phyloP scores from a whole-genome alignment of 2,329 filamentous ascomycete species.

The Fusarium phyllophilum region DNA sequence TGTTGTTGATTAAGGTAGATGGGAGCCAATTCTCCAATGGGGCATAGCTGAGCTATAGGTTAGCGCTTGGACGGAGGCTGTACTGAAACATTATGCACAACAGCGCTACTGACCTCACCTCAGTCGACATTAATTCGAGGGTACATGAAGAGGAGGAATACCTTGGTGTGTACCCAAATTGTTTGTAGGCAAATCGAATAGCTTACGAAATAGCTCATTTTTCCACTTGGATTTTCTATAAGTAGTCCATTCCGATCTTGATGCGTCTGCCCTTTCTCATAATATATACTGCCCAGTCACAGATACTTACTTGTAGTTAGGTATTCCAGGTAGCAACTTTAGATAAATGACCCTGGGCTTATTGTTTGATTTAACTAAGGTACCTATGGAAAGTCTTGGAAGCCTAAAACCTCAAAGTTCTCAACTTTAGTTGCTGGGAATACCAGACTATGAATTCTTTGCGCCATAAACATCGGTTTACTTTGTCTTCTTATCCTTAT shows the following conservation, averaged over 20 bases:
- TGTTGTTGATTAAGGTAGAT: slow-evolving; percentile 25
- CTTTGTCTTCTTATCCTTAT: slow-evolving; percentile 37
- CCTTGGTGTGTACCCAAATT: background rate
- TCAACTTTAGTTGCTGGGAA: background rate
- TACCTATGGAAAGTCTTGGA: background rate
- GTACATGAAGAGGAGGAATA: background rate
- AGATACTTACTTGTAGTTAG: background rate
- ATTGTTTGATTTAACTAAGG: background rate
- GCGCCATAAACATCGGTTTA: background rate
- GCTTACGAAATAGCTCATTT: background rate
- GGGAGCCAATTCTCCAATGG: slow-evolving; percentile 4
- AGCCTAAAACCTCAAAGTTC: background rate
- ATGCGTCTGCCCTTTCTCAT: background rate
- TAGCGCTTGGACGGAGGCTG: slow-evolving; percentile 17
- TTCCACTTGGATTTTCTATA: background rate
- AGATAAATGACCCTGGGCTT: background rate
- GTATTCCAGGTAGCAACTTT: background rate
- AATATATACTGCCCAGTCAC: background rate
- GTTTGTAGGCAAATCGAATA: background rate
- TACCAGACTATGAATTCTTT: background rate
- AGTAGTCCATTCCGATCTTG: background rate
- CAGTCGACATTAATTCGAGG: background rate
- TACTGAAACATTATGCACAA: slow-evolving; percentile 2
- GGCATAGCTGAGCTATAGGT: slow-evolving; percentile 13
- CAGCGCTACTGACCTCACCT: background rate